Evolutionary conservation across 1,139 yeast species (phyloP).

Genomic region (Zygosaccharomyces pseudobailii): DNA sequence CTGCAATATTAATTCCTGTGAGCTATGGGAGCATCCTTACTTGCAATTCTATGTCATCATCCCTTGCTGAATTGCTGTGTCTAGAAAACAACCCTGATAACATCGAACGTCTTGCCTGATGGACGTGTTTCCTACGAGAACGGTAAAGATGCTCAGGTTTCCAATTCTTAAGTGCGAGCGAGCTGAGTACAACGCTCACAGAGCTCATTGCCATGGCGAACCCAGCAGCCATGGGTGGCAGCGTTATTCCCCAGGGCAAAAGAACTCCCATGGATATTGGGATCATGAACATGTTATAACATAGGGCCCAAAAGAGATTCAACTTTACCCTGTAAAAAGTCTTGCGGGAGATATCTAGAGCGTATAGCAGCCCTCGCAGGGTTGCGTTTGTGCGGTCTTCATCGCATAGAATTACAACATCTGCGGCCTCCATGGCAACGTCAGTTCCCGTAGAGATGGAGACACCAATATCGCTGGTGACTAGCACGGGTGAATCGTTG

Average conservation of each 20-base stretch:
- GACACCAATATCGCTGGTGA: conserved; percentile 82
- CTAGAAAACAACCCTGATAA: conserved; percentile 1
- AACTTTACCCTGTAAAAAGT: conserved; percentile 73
- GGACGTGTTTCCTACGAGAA: background rate
- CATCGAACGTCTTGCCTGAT: background rate
- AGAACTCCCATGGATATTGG: conserved; percentile 94
- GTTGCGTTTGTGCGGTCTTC: conserved; percentile 34
- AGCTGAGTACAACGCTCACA: conserved; percentile 79
- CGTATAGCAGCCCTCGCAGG: conserved; percentile 62
- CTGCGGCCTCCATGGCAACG: conserved; percentile 94
- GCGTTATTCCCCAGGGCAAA: conserved; percentile 70
- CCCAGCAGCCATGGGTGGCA: conserved; percentile 89
- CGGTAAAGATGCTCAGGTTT: conserved; percentile 38
- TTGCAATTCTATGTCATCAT: conserved; percentile 14
- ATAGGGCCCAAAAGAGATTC: conserved; percentile 80
- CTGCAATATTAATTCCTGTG: too few species aligned
- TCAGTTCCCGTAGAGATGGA: conserved; percentile 93
- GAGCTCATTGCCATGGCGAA: conserved; percentile 92
- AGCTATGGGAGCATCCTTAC: conserved; percentile 7
- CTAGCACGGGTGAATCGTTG: conserved; percentile 94
- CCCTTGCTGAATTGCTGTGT: background rate
- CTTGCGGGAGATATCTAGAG: conserved; percentile 63
- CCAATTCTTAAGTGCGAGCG: conserved; percentile 67
- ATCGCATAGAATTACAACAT: conserved; percentile 62
- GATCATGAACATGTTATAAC: conserved; percentile 82